Evolutionary conservation across 2,329 filamentous ascomycete species (phyloP).

Genomic region (Penicillium oxalicum): DNA sequence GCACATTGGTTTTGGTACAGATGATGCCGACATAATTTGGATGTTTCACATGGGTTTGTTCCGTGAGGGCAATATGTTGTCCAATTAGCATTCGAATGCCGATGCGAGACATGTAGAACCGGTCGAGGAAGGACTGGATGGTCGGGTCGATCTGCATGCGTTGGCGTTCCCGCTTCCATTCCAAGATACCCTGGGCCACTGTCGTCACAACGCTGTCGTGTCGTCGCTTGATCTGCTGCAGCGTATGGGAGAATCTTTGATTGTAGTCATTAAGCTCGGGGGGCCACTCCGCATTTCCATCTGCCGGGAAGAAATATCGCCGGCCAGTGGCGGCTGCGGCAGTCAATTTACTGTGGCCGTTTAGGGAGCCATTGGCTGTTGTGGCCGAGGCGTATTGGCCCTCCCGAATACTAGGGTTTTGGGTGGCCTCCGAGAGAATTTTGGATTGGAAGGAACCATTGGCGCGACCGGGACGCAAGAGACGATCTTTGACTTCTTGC

Average conservation of each 20-base stretch:
- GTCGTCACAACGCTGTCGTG: constrained; percentile 98
- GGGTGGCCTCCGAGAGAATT: constrained; percentile 73
- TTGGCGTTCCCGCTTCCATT: constrained; percentile 95
- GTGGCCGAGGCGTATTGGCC: constrained; percentile 65
- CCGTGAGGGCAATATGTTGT: constrained; percentile 93
- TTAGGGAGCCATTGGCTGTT: constrained; percentile 38
- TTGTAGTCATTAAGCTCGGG: constrained; percentile 94
- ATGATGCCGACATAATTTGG: constrained; percentile 97
- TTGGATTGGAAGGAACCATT: constrained; percentile 53
- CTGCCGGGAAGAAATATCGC: constrained; percentile 86
- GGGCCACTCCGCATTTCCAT: constrained; percentile 85
- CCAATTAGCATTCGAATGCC: constrained; percentile 99
- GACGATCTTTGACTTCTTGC: constrained; percentile 67
- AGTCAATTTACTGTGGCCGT: constrained; percentile 43
- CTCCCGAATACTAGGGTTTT: constrained; percentile 81
- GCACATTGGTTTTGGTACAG: constrained; percentile 96
- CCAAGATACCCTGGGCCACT: constrained; percentile 93
- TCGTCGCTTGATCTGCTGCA: constrained; percentile 90
- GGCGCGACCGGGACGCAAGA: constrained; percentile 52
- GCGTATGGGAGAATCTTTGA: constrained; percentile 75
- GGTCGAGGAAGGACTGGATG: constrained; percentile 94
- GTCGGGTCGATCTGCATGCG: constrained; percentile 97
- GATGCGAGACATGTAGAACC: constrained; percentile 99
- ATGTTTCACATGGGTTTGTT: constrained; percentile 83
- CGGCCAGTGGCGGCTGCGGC: constrained; percentile 46